Evolutionary conservation across 2,329 filamentous ascomycete species (phyloP).

Genomic region (Rhinocladiella mackenziei): DNA sequence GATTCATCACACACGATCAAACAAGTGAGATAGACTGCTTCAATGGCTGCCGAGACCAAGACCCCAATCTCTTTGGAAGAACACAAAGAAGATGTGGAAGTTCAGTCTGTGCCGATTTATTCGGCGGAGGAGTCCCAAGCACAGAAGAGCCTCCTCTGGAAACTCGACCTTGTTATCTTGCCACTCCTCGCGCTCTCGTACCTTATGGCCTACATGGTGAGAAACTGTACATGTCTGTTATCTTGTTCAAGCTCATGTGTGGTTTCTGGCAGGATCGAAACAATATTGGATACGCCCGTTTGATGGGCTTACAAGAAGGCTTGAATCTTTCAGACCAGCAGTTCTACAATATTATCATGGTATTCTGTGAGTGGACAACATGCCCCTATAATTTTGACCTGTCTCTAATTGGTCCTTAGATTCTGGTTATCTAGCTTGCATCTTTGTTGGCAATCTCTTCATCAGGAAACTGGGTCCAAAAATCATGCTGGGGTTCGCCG

Average conservation of each 20-base stretch:
- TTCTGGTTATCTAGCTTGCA: slow-evolving; percentile 6
- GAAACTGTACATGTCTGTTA: background rate
- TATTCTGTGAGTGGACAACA: slow-evolving; percentile 3
- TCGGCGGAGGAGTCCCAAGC: slow-evolving; percentile 1
- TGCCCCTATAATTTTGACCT: background rate
- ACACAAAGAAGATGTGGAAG: slow-evolving; percentile 4
- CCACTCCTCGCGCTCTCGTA: slow-evolving; percentile 11
- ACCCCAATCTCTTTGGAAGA: background rate
- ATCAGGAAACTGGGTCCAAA: slow-evolving; percentile 6
- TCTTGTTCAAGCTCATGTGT: background rate
- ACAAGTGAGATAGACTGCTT: background rate
- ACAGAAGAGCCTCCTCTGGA: slow-evolving; percentile 8
- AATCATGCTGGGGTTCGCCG: slow-evolving; percentile 6
- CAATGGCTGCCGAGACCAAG: background rate
- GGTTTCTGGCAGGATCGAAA: slow-evolving; percentile 7
- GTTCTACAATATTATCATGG: slow-evolving; percentile 11
- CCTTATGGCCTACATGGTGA: slow-evolving; percentile 14
- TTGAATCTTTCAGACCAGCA: slow-evolving; percentile 4
- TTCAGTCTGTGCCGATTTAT: background rate
- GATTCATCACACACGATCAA: background rate
- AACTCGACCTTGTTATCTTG: slow-evolving; percentile 11
- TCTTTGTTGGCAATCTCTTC: slow-evolving; percentile 6
- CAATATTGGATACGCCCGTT: slow-evolving; percentile 10
- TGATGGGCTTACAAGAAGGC: slow-evolving; percentile 10
- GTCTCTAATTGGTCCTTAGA: slow-evolving; percentile 5